Conservation (phyloP, 2,329 filamentous ascomycete genomes). For the Coleophoma eucalyptorum region DNA sequence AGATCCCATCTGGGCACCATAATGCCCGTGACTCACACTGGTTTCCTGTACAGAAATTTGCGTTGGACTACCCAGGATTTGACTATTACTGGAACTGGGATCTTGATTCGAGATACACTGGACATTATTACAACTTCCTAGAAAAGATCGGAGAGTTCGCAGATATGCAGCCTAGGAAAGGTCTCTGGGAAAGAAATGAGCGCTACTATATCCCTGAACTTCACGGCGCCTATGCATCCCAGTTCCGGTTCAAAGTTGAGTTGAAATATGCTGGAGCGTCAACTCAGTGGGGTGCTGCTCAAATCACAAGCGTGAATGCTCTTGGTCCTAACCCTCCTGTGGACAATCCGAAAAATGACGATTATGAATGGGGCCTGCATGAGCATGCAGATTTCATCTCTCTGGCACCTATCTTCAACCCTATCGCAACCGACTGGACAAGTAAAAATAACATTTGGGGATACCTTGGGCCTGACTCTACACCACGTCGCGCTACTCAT, state of each 20-base stretch:
- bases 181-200: conserved; percentile 70
- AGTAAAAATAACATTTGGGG: conserved; percentile 56
- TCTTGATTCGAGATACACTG: conserved; percentile 74
- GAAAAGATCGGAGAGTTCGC: conserved; percentile 61
- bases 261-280: conserved; percentile 12
- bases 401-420: conserved; percentile 75
- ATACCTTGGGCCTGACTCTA: conserved; percentile 42
- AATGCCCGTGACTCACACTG: conserved; percentile 26
- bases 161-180: conserved; percentile 64
- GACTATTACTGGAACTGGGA: conserved; percentile 68
- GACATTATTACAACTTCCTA: conserved; percentile 78
- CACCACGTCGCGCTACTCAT: conserved; percentile 60
- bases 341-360: conserved; percentile 53
- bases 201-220: conserved; percentile 68
- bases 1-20: conserved; percentile 51
- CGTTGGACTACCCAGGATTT: conserved; percentile 72
- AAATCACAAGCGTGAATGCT: conserved; percentile 56
- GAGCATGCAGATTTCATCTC: conserved; percentile 66
- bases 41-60: conserved; percentile 72
- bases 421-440: conserved; percentile 68
- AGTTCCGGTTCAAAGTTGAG: conserved; percentile 64
- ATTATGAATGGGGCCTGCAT: conserved; percentile 72
- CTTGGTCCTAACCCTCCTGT: conserved; percentile 61
- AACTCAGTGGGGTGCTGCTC: conserved; percentile 58
- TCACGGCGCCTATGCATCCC: conserved; percentile 63